A percentile compares a stretch with the other conserved stretches of the same genome.
Conservation (phyloP, 1,284 basidiomycete species). For the Papiliotrema laurentii region DNA sequence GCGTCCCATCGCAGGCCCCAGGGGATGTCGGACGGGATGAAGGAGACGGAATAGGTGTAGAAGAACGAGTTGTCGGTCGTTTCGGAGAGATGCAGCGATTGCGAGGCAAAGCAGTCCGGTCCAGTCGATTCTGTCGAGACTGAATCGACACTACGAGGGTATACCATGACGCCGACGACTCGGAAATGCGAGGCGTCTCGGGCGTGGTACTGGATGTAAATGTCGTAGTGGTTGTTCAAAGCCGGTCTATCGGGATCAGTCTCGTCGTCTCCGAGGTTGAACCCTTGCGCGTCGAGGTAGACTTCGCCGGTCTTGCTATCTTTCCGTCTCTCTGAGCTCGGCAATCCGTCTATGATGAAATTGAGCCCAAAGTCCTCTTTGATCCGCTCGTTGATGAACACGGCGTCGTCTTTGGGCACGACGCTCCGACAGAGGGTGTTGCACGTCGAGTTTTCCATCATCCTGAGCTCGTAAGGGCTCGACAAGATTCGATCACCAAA, state of each 20-base stretch:
- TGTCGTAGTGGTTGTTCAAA: slow-evolving; percentile 81
- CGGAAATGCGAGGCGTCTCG: slow-evolving; percentile 66
- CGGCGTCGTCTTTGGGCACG: slow-evolving; percentile 67
- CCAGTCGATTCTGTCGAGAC: slow-evolving; percentile 19
- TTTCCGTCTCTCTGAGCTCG: slow-evolving; percentile 84
- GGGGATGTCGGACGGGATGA: slow-evolving; percentile 80
- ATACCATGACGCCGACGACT: slow-evolving; percentile 87
- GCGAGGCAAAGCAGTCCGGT: slow-evolving; percentile 34
- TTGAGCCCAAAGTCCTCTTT: slow-evolving; percentile 90
- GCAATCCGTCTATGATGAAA: slow-evolving; percentile 91
- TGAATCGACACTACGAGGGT: slow-evolving; percentile 59
- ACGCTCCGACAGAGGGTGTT: slow-evolving; percentile 65
- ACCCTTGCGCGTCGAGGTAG: slow-evolving; percentile 76
- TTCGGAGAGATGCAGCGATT: slow-evolving; percentile 62
- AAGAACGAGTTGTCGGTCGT: slow-evolving; percentile 62
- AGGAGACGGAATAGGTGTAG: slow-evolving; percentile 85
- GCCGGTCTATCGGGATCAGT: slow-evolving; percentile 56
- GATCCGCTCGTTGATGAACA: slow-evolving; percentile 88
- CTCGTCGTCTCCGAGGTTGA: slow-evolving; percentile 40
- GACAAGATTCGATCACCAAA: slow-evolving; percentile 95
- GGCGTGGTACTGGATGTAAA: slow-evolving; percentile 66
- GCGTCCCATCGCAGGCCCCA: slow-evolving; percentile 90
- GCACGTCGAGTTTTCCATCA: slow-evolving; percentile 58
- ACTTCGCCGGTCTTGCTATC: slow-evolving; percentile 71
- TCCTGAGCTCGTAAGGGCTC: slow-evolving; percentile 66